These are phyloP conservation scores for Alternaria sp. DNA, from an alignment of 2,329 filamentous ascomycete species.

Conservation along the genomic window DNA sequence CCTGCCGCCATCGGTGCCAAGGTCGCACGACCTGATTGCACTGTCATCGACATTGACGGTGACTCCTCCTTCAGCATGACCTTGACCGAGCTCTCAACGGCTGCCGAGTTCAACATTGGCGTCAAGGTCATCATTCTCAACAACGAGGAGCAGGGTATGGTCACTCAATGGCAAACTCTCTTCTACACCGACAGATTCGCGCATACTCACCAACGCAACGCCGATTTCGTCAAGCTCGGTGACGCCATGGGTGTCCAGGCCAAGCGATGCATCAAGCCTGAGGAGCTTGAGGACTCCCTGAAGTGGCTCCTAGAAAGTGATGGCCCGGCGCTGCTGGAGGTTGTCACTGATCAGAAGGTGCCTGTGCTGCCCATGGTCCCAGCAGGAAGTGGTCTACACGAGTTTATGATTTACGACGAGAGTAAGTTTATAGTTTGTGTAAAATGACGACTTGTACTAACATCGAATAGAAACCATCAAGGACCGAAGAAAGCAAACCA, in stretches of 20 bases:
- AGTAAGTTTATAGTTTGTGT: constrained; percentile 59
- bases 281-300: constrained; percentile 79
- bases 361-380: constrained; percentile 99
- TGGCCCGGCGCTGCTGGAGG: constrained; percentile 91
- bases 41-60: constrained; percentile 95
- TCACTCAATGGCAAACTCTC: constrained; percentile 97
- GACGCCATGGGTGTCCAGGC: constrained; percentile 90
- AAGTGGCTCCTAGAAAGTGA: constrained; percentile 86
- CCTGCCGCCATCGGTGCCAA: constrained; percentile 96
- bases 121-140: constrained; percentile 95
- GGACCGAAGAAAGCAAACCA: constrained; percentile 44
- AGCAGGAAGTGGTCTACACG: constrained; percentile 83
- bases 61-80: constrained; percentile 99
- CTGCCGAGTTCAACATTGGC: constrained; percentile 94
- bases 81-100: constrained; percentile 90
- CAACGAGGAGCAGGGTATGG: constrained; percentile 99
- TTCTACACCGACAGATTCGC: constrained; percentile 95
- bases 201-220: constrained; percentile 93
- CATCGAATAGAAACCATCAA: constrained; percentile 28
- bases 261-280: constrained; percentile 74
- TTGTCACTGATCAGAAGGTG: constrained; percentile 87
- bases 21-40: constrained; percentile 80
- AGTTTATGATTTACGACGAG: constrained; percentile 90
- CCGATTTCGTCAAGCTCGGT: constrained; percentile 93
- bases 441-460: constrained; percentile 10